These are phyloP conservation scores for Globomyces pollinis-pini DNA, from an alignment of 192 early-diverging fungal species.

Conservation along the genomic window DNA sequence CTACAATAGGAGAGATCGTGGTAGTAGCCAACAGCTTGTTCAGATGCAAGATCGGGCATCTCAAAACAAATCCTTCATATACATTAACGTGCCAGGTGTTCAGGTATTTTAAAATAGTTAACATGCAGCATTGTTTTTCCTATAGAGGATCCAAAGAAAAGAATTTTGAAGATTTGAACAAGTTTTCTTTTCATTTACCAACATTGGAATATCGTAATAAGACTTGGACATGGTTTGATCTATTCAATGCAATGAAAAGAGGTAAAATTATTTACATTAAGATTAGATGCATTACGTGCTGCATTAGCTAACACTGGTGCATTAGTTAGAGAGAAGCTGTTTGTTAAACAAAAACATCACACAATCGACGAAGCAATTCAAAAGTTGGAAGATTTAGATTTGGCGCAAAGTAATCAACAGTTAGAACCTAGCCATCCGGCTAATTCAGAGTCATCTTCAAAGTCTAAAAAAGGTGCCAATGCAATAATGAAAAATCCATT, in stretches of 20 bases:
- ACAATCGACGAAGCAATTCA: background rate
- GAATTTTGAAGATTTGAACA: slow-evolving; percentile 65
- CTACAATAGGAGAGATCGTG: background rate
- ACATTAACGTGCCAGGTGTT: slow-evolving; percentile 55
- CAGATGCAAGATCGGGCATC: slow-evolving; percentile 83
- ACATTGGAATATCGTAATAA: slow-evolving; percentile 74
- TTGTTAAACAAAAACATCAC: slow-evolving; percentile 23
- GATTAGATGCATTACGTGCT: slow-evolving; percentile 37
- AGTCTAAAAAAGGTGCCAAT: background rate
- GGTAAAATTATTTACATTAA: slow-evolving; percentile 31
- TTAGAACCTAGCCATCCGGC: no score
- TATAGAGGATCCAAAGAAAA: slow-evolving; percentile 80
- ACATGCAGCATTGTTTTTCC: slow-evolving; percentile 69
- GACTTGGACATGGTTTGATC: slow-evolving; percentile 74
- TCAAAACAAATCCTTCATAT: slow-evolving; percentile 80
- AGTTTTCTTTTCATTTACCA: slow-evolving; percentile 65
- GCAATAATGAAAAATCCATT: no score
- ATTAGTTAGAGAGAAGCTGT: slow-evolving; percentile 44
- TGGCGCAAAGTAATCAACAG: no score
- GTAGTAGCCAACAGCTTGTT: slow-evolving; percentile 29
- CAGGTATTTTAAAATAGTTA: slow-evolving; percentile 62
- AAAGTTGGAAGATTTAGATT: background rate
- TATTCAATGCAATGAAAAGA: slow-evolving; percentile 60
- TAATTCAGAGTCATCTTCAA: no score
- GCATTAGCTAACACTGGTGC: slow-evolving; percentile 44